Evolutionary conservation across 2,329 filamentous ascomycete species (phyloP), one percentile per base, ranked within the genome.

Genomic region (Epichloe brachyelytri): DNA sequence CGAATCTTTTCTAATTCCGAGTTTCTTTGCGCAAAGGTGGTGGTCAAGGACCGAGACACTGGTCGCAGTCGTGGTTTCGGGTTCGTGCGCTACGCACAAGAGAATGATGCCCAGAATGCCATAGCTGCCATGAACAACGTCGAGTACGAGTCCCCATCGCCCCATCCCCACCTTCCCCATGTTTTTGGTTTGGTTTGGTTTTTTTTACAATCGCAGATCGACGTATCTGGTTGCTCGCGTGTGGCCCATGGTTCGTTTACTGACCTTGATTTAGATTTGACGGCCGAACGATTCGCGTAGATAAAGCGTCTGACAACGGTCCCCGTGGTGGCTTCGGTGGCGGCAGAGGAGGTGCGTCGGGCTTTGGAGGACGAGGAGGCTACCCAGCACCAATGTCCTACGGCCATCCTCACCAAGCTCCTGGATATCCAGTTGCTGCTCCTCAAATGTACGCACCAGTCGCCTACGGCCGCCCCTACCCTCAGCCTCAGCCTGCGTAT

Each of bases 41-140:
- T 98, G 59, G 90, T 97, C 63, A 97, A 95, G 75, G 91, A 98
- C 70, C 88, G 90, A 63, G 91, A 97, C 66, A 96, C 91, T 63
- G 87, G 88, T 62, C 88, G 91, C 68, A 96, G 90, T 77, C 88
- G 93, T 68, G 93, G 93, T 54, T 98, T 97, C 68, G 93, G 93
- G 46, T 97, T 97, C 68, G 91, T 98, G 57, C 86, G 90, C 61
- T 98, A 91, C 71, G 72, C 80, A 48, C 80, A 82, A 57, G 87
- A 90, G 57, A 71, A 75, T 44, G 85, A 90, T 68, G 87, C 88
- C 55, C 82, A 89, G 63, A 77, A 77, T 58, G 88, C 88, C 43
- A 91, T 91, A 66, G 68, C 75, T 44, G 73, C 74, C 57, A 90
- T 93, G 87, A 91, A 93, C 75, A 89, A 90, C 66, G 75, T 87